A percentile compares a stretch with the other conserved stretches of the same genome.
These are phyloP conservation scores for Pleurotus cornucopiae DNA, from an alignment of 768 basidiomycete genomes.

Conservation along the genomic window DNA sequence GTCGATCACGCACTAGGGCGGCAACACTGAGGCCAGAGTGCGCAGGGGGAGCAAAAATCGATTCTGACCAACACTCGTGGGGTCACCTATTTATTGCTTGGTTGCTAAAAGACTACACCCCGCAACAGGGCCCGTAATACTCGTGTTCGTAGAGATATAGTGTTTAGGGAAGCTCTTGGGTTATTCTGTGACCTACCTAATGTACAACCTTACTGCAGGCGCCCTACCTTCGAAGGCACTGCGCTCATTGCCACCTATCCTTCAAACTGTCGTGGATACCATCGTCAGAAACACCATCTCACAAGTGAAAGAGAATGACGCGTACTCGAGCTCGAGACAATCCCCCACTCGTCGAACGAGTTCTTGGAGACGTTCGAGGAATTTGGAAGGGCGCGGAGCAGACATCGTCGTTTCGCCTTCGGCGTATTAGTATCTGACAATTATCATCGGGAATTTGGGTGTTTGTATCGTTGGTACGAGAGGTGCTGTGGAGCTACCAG, in stretches of 20 bases:
- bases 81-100: too few relatives aligned
- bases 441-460: conserved; percentile 14
- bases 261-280: conserved; percentile 9
- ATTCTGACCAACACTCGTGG: too few relatives aligned
- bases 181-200: too few relatives aligned
- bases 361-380: conserved; percentile 13
- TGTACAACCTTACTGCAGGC: too few relatives aligned
- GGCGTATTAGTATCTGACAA: conserved; percentile 16
- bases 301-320: not conserved
- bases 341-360: conserved; percentile 14
- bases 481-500: conserved; percentile 7
- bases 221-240: too few relatives aligned
- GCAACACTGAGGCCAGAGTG: too few relatives aligned
- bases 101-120: too few relatives aligned
- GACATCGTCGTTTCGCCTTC: conserved; percentile 8
- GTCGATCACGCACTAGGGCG: too few relatives aligned
- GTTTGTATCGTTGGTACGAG: conserved; percentile 17
- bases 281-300: not conserved
- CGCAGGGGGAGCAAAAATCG: too few relatives aligned
- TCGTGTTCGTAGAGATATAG: too few relatives aligned
- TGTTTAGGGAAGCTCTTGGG: too few relatives aligned
- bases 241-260: conserved; percentile 12
- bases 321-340: conserved; percentile 18
- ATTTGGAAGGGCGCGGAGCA: conserved; percentile 12
- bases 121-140: too few relatives aligned